Conservation (phyloP, 108 stramenopile species). For the Thalassiosira profunda region DNA sequence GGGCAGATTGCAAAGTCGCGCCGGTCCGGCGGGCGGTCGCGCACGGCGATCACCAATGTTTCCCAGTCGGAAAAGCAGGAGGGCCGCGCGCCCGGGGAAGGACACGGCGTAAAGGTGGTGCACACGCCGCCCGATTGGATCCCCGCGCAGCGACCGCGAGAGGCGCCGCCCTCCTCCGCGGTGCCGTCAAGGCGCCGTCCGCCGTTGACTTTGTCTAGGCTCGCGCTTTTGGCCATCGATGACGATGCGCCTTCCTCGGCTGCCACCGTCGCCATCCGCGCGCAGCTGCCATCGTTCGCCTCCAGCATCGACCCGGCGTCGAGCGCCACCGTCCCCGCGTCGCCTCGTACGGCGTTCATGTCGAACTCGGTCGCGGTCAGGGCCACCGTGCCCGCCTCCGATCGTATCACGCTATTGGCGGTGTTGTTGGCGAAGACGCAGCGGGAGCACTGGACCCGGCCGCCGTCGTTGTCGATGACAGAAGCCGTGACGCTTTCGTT, state of each 20-base stretch:
- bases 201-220: background rate
- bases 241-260: too few species aligned
- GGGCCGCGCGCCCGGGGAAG: background rate
- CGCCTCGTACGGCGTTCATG: slow-evolving; percentile 14
- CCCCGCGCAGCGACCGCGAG: background rate
- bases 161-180: background rate
- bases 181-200: background rate
- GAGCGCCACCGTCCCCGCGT: slow-evolving; percentile 10
- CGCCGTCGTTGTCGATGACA: slow-evolving; percentile 37
- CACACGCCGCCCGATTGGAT: slow-evolving; percentile 6
- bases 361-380: slow-evolving; percentile 28
- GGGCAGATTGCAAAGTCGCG: slow-evolving; percentile 46
- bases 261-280: too few species aligned
- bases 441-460: slow-evolving; percentile 9
- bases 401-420: slow-evolving; percentile 28
- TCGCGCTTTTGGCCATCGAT: too few species aligned
- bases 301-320: slow-evolving; percentile 22
- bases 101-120: background rate
- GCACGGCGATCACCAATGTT: slow-evolving; percentile 31
- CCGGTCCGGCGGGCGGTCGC: slow-evolving; percentile 10
- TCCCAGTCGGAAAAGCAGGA: slow-evolving; percentile 36
- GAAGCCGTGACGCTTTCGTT: slow-evolving; percentile 14
- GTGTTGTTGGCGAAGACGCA: slow-evolving; percentile 26
- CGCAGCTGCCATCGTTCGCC: too few species aligned
- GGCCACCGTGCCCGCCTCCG: slow-evolving; percentile 25